Evolutionary conservation across 108 stramenopile species (phyloP), one percentile per base, ranked within the genome.

Genomic region (Skeletonema grethae): DNA sequence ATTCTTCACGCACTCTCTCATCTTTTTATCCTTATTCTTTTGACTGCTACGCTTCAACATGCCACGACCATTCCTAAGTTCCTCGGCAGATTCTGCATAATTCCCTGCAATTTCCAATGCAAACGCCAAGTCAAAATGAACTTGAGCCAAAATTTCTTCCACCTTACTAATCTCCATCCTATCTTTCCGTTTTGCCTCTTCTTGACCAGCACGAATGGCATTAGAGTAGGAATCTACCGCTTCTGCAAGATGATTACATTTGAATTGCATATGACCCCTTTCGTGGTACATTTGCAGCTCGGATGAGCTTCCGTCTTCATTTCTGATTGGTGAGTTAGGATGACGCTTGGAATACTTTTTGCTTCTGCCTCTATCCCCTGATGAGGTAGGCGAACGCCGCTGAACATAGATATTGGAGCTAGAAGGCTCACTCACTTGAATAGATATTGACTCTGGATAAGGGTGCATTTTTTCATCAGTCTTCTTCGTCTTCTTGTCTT

Each of bases 171-270:
- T 43, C 29, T n/a, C 22, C 57, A 31, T 58, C 57, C 5, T 48
- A 12, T 62, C 72, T n/a, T 57, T 57, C 0, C 67, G 66, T 53
- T 72, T 60, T n/a, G 63, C 56, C 61, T 73, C 36, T 20, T 79
- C 79, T 36, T 73, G 22, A 30, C 79, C 79, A 6, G 53, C 16
- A 6, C 67, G 66, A 24, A 73, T 48, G 7, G 79, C 79, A 3
- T 32, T 61, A 9, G 79, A 64, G 28, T 79, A 79, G n/a, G 72
- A 56, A 18, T 79, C 79, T 5, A 79, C 79, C 12, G 79, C 60
- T 15, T 79, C 79, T 5, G 79, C 72, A 6, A 79, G 55, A 16
- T 61, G 72, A 50, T 79, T 79, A 7, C 60, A 64, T 0, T 56
- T 18, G 63, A 79, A 79, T 12, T 67, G 69, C 1, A 4, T 62